phyloP scores from a whole-genome alignment of 306 rosid genomes.

The Prinsepia uniflora region DNA sequence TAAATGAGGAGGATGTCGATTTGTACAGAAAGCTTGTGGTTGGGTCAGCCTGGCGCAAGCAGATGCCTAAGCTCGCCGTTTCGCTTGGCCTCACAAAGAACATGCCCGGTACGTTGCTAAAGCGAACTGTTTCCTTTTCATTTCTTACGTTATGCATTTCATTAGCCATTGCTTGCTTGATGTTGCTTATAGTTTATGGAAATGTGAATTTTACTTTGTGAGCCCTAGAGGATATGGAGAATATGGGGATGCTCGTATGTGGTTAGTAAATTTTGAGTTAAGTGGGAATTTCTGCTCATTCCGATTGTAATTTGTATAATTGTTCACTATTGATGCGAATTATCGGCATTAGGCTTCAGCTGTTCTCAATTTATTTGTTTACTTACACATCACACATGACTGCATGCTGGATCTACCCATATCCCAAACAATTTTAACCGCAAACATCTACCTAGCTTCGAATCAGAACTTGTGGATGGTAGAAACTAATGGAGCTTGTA shows the following conservation, averaged over 20 bases:
- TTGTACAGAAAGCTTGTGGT: slow-evolving; percentile 86
- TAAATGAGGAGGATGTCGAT: slow-evolving; percentile 57
- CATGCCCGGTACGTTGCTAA: slow-evolving; percentile 68
- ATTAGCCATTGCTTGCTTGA: not conserved
- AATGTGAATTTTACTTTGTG: not conserved
- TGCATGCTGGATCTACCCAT: not conserved
- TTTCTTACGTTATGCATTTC: not conserved
- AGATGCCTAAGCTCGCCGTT: slow-evolving; percentile 96
- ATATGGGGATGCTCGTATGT: not conserved
- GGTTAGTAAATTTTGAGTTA: not conserved
- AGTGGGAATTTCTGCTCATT: not conserved
- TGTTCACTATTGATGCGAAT: not conserved
- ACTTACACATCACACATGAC: not conserved
- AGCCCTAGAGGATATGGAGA: not conserved
- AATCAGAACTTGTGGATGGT: not conserved
- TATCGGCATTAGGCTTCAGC: not conserved
- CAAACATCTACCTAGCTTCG: not conserved
- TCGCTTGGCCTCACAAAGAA: slow-evolving; percentile 83
- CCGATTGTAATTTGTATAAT: not conserved
- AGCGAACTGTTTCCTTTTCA: not conserved
- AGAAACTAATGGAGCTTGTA: not conserved
- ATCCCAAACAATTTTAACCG: not conserved
- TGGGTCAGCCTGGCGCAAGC: slow-evolving; percentile 96
- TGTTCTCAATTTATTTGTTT: not conserved
- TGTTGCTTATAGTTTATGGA: not conserved